Base-by-base conservation (phyloP, 2,329 filamentous ascomycete genomes). In the Tolypocladium pustulatum region DNA sequence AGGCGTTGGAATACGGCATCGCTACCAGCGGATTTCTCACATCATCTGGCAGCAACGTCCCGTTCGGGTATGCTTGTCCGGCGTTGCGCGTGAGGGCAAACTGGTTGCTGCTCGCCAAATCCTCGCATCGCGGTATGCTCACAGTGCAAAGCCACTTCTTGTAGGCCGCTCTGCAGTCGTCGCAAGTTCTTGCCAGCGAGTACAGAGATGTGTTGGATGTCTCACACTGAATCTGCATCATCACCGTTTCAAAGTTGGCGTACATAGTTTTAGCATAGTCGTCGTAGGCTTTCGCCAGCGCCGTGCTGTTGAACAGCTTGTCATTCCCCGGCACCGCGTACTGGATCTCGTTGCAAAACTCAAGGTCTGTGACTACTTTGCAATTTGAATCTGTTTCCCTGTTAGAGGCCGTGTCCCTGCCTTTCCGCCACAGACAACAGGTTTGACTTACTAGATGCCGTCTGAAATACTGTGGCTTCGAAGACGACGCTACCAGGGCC, bases 81-180 rank as follows among this genome's bases (percentile, higher is more conserved):
- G 91, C 81, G 67, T 93, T 94, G 53, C 94, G 88, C 25, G 72
- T 67, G 36, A 78, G 71, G 1, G 77, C 73, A 62, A 74, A 74
- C 1, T 72, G 57, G 17, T 78, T 76, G 1, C 71, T 66, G 55
- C 79, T 83, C 56, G 80, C 83, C 66, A 89, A 94, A 74, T 97
- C 93, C 67, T 90, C 87, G 76, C 94, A 99, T 36, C 92, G 89
- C 1, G 94, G 94, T 61, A 99, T 94, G 20, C 86, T 88, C 34
- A 97, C 91, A 30, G 90, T 89, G 76, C 94, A 99, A 25, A 99
- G 85, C 94, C 94, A 99, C 67, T 86, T 80, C 72, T 95, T 97
- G 80, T 99, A 99, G 10, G 91, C 90, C 0, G 70, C 68, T 20
- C 78, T 83, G 73, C 94, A 99, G 71, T 95, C 82, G 51, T 77